Evolutionary conservation across 768 basidiomycete genomes (phyloP), one percentile per base, ranked within the genome.

Genomic region (Suillus hirtellus): DNA sequence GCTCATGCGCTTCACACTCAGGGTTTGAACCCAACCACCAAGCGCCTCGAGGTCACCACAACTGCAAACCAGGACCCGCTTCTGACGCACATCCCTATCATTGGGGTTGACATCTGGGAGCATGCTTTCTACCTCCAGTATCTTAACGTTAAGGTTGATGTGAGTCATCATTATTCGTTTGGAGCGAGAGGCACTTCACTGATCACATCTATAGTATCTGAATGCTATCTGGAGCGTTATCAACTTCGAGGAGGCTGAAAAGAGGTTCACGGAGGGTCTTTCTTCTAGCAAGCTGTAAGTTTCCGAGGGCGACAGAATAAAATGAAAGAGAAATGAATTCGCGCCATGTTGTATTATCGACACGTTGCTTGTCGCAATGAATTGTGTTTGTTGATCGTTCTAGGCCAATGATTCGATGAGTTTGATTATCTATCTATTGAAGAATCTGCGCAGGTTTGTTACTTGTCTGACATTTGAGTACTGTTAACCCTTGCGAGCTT

Each of bases 41-140:
- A 87, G 78, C 81, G 80, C 68, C 87, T 99, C 62, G 95, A 96
- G 81, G 85, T 97, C 68, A 79, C 85, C 59, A 96, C 97, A 49
- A 99, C 97, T 38, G 75, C 94, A 6, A 99, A 99, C 85, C 97
- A 99, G 81, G 96, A 98, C 74, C 96, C 95, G 64, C 84, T 96
- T 58, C 77, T 93, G 67, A 75, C 78, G 53, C 89, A 87, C 72
- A 77, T 85, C 61, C 93, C 95, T 61, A 84, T 97, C 79, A 91
- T 96, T 69, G 94, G 95, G 50, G 89, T 97, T 69, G 95, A 96
- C 67, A 87, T 96, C 72, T 96, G 95, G 95, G 94, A 96, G 79
- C 95, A 96, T 72, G 93, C 94, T 60, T 94, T 95, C 82, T 98
- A 96, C 81, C 85, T 96, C 69, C 94, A 98, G 76, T 98, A 98